These are phyloP conservation scores for Psilocybe azurescens DNA, from an alignment of 768 basidiomycete genomes.

Conservation along the genomic window DNA sequence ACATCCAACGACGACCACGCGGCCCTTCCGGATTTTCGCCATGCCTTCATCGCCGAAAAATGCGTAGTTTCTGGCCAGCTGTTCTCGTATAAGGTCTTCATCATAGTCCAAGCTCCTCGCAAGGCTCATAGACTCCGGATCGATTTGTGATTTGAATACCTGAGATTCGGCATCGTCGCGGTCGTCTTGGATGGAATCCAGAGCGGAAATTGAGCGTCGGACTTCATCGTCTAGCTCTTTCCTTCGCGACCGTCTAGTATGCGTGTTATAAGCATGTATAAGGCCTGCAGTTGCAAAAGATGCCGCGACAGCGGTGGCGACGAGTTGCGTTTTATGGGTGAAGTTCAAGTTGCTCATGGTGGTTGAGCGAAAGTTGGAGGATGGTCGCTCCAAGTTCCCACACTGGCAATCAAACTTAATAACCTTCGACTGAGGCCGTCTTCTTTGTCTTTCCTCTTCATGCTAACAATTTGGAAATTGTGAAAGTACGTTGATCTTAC, in stretches of 20 bases:
- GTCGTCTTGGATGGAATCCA: conserved; percentile 13
- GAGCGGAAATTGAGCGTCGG: conserved; percentile 47
- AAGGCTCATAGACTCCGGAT: conserved; percentile 11
- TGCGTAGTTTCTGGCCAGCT: conserved; percentile 91
- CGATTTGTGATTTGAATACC: background rate
- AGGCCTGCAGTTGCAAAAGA: conserved; percentile 64
- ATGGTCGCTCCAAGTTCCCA: no score
- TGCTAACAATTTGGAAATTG: no score
- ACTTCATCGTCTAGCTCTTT: conserved; percentile 63
- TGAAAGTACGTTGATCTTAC: no score
- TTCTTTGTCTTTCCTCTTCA: no score
- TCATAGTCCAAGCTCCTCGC: conserved; percentile 47
- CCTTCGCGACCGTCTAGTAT: conserved; percentile 52
- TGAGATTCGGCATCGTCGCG: conserved; percentile 1
- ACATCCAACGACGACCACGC: conserved; percentile 90
- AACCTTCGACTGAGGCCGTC: no score
- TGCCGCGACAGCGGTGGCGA: conserved; percentile 67
- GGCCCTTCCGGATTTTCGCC: conserved; percentile 71
- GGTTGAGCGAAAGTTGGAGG: background rate
- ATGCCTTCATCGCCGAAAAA: conserved; percentile 94
- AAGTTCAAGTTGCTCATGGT: conserved; percentile 37
- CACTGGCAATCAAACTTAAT: no score
- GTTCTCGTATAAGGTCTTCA: conserved; percentile 85
- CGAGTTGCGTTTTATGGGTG: conserved; percentile 68
- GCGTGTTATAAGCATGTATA: conserved; percentile 62